A percentile compares a stretch with the other conserved stretches of the same genome.
Evolutionary conservation across 495 filamentous ascomycete species (phyloP).

Genomic region (Neurospora tetrasperma): DNA sequence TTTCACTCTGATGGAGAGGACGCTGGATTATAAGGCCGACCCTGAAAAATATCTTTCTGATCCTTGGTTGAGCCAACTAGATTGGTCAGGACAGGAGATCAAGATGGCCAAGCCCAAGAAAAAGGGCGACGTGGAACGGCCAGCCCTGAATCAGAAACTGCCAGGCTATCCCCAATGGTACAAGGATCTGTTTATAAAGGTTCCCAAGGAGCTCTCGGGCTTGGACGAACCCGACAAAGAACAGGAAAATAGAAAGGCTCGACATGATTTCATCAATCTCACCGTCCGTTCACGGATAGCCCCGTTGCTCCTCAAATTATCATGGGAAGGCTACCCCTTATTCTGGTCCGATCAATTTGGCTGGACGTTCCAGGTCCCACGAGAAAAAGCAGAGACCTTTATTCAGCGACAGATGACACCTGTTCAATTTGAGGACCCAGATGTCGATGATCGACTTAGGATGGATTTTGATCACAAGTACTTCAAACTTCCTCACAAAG

Average conservation of each 20-base stretch:
- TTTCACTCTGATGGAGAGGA: conserved; percentile 59
- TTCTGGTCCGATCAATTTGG: conserved; percentile 89
- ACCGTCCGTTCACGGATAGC: conserved; percentile 82
- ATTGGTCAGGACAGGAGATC: conserved; percentile 89
- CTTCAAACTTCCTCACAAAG: conserved; percentile 93
- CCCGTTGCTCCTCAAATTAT: conserved; percentile 70
- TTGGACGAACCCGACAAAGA: conserved; percentile 23
- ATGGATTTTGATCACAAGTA: conserved; percentile 54
- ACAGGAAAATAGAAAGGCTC: background rate
- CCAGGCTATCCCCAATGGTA: conserved; percentile 96
- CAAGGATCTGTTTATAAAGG: conserved; percentile 72
- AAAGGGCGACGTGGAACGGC: conserved; percentile 67
- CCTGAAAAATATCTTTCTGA: conserved; percentile 60
- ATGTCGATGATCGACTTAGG: background rate
- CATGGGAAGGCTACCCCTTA: conserved; percentile 83
- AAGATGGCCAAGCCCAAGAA: conserved; percentile 87
- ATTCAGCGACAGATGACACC: conserved; percentile 55
- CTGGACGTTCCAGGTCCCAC: conserved; percentile 79
- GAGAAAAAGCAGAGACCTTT: conserved; percentile 52
- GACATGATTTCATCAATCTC: conserved; percentile 46
- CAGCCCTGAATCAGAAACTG: conserved; percentile 76
- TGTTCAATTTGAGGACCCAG: conserved; percentile 59
- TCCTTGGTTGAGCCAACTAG: conserved; percentile 84
- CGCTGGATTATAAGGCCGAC: conserved; percentile 59
- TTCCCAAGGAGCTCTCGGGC: background rate